Percentiles rank a stretch among this genome's conserved stretches.
Conservation (phyloP, 148 eudicot species). For the Suaeda aralocaspica region DNA sequence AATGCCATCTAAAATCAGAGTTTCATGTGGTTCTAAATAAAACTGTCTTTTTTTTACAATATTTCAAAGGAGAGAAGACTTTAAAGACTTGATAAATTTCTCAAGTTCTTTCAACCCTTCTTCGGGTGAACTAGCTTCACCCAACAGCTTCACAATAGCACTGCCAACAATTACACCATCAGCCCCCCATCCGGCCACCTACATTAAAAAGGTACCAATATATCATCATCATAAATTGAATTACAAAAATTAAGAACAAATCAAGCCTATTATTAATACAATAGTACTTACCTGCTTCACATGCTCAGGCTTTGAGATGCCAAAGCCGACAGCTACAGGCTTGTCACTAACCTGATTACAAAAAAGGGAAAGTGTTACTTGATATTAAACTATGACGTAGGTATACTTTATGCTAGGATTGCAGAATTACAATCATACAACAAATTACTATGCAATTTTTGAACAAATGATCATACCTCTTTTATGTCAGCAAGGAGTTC, state of each 20-base stretch:
- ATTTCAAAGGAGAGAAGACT: slow-evolving; percentile 44
- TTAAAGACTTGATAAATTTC: slow-evolving; percentile 53
- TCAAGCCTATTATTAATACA: neutral
- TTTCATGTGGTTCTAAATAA: neutral
- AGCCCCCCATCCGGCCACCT: slow-evolving; percentile 91
- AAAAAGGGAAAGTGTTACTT: neutral
- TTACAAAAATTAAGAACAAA: neutral
- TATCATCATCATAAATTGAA: too few species aligned
- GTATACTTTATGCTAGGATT: neutral
- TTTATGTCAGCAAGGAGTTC: slow-evolving; percentile 64
- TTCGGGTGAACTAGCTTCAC: slow-evolving; percentile 67
- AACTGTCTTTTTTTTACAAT: neutral
- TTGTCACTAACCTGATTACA: slow-evolving; percentile 53
- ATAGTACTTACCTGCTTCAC: slow-evolving; percentile 67
- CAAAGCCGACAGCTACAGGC: slow-evolving; percentile 95
- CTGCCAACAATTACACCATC: slow-evolving; percentile 95
- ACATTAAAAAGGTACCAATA: neutral
- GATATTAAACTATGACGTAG: too few species aligned
- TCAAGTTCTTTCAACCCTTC: slow-evolving; percentile 75
- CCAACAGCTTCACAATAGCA: slow-evolving; percentile 65
- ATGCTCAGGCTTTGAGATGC: slow-evolving; percentile 84
- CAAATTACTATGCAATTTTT: neutral
- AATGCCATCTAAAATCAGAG: neutral
- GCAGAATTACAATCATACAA: neutral
- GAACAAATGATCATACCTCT: slow-evolving; percentile 47